Evolutionary conservation across 2,329 filamentous ascomycete species (phyloP), one percentile per base, ranked within the genome.

Genomic region (Aurifilum marmelostoma): DNA sequence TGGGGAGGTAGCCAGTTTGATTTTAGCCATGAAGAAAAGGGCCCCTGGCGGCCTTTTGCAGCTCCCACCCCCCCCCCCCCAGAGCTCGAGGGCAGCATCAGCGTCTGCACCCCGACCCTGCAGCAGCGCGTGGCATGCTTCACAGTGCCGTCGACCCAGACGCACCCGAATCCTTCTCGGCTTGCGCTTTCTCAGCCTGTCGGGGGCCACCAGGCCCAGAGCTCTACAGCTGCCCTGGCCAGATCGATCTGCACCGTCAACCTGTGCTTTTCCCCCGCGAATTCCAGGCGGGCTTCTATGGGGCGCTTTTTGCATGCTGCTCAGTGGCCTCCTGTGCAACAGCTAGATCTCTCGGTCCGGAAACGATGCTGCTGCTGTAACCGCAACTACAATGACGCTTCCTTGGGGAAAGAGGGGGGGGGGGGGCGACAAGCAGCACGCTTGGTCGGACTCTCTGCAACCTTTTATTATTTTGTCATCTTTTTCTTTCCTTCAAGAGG

Each of bases 91-190:
- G 69, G 41, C 69, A 69, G 61, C 56, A 56, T 34, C 67, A 47
- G 62, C 65, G 41, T 47, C 61, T 67, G 67, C 70, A 66, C 56
- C 54, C 52, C 37, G 72, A 73, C 73, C 72, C 72, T 72, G 72
- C 73, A 75, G 72, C 73, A 64, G 64, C 69, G 67, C 27, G 18
- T 34, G 56, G 72, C 73, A 69, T 69, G 69, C 69, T 64, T 71
- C 66, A 54, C 66, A 65, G 64, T 69, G 65, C 67, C 66, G 27
- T 65, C 68, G 64, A 67, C 60, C 75, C 76, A 77, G 76, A 66
- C 66, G 63, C 68, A 63, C 63, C 68, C 52, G 65, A 59, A 70
- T 66, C 68, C 50, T 64, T 65, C 43, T 68, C 70, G 60, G 50
- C 65, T 52, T 54, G 52, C 37, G 61, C 39, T 63, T 56, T 43